Evolutionary conservation across 257 asterid species (phyloP), one percentile per base, ranked within the genome.

Genomic region (Ballota nigra): DNA sequence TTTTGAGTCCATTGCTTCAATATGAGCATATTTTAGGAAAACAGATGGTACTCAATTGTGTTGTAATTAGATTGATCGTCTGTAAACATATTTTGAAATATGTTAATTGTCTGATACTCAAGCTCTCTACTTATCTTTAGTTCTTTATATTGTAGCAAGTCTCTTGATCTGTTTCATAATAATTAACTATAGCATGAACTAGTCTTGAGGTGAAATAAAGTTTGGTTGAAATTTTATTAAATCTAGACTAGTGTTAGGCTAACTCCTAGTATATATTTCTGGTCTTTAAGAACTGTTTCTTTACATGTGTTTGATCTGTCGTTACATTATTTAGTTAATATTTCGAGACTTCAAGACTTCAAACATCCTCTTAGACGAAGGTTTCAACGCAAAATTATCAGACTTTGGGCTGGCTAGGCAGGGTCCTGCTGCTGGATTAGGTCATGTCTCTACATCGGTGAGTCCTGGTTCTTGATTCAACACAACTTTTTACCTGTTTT

Each of bases 391-490:
- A 22, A 94, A 94, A 67, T 86, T 94, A 28, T 94, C 98, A 4
- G 98, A 94, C 75, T 94, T 94, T 15, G 98, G 98, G 49, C 77
- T 94, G 64, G 98, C 96, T n/a, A 83, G 96, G 77, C 97, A 85
- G 80, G 97, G 97, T 51, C 98, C 98, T 12, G 76, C 91, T 2
- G 86, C 94, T 31, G 98, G 97, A 75, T 66, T 73, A 24, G 85
- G 84, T 55, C 98, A 94, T 71, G 80, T 94, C 34, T 94, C 96
- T 15, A 89, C 98, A 68, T 73, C 92, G 8, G 98, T 94, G 71
- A 76, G 96, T 86, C 64, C 40, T 64, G 1, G 59, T 80, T 73
- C 68, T 71, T 5, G 70, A 62, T 72, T 24, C 73, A 49, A 41
- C 43, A 18, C 12, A 74, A 52, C 20, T 31, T 58, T 34, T 4